Evolutionary conservation across 495 filamentous ascomycete species (phyloP), one percentile per base, ranked within the genome.

Genomic region (Xylaria cubensis): DNA sequence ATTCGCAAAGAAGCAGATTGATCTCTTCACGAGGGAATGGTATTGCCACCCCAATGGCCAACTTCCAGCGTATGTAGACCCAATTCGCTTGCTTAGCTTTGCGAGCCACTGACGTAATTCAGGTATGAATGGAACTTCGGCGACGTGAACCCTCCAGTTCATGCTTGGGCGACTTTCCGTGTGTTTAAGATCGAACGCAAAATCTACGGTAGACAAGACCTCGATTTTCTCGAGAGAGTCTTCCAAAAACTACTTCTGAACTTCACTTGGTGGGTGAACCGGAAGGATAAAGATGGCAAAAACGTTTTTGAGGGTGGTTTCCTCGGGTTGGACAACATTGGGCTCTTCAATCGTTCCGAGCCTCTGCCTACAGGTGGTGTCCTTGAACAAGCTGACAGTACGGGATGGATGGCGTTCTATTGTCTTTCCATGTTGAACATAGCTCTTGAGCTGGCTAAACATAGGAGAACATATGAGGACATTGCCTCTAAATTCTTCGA

Each of bases 31-130:
- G 12, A 87, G 95, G 71, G 95, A 98, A 83, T 98, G 95, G 95
- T 98, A 98, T 85, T 97, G 97, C 92, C 95, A 98, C 84, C 95
- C 95, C 21, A 98, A 98, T 76, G 95, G 95, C 56, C 95, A 98
- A 81, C 84, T 98, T 61, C 92, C 93, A 34, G 84, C 82, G 78
- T 83, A 78, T 50, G 79, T 75, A 12, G 7, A 59, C n/a, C 24
- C 41, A 29, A 8, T 0, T 10, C 8, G 26, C 64, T 62, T 17
- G 17, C 0, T 44, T 46, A 15, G 48, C 55, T 55, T 70, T 63
- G 72, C 64, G 44, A 69, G 42, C 41, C 29, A 74, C 6, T 88
- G 90, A 75, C 42, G 53, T 12, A 4, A 9, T 26, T 48, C 26
- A 85, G 83, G 8, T 98, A 98, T 73, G 96, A 98, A 81, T 98